Base-by-base conservation (phyloP, 2,329 filamentous ascomycete species). In the Pestalotiopsis fici region DNA sequence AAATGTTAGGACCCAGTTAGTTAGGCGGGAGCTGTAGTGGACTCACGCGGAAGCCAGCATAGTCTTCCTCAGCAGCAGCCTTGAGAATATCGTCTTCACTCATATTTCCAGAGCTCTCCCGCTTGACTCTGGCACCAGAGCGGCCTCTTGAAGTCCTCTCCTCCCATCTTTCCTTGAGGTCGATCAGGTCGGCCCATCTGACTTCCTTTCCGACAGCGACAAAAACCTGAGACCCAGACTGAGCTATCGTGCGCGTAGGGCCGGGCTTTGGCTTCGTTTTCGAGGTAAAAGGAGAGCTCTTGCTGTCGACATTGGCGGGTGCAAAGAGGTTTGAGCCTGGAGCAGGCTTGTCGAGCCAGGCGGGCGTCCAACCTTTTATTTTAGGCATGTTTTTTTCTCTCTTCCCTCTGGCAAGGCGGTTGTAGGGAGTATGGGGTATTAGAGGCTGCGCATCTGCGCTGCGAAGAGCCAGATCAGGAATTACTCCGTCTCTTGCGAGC, bases 171-270 rank as follows among this genome's bases (percentile, higher is more conserved):
- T 90, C 92, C 82, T 97, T 97, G 75, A 98, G 79, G 68, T 91
- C 88, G 64, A 90, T 88, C 66, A 99, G 82, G 79, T 97, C 93
- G 11, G 93, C 91, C 94, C 96, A 99, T 78, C 95, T 88, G 69
- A 99, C 92, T 79, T 98, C 93, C 73, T 92, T 95, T 61, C 95
- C 95, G 54, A 92, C 90, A 23, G 94, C 95, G 13, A 94, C 90
- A 77, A 98, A 98, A 11, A 98, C 83, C 75, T 99, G 95, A 1
- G 93, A 94, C 18, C 93, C 94, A 68, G 95, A 87, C 62, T 88
- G 89, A 11, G 94, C 95, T 74, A 98, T 91, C 0, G 90, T 94
- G 67, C 85, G 83, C 11, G 89, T 87, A 21, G 88, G 87, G 1
- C 78, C 39, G 27, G 77, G 65, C 71, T 82, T 82, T 77, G 81